These are phyloP conservation scores for Tagetes erecta DNA, from an alignment of 129 eudicot genomes.

Conservation along the genomic window DNA sequence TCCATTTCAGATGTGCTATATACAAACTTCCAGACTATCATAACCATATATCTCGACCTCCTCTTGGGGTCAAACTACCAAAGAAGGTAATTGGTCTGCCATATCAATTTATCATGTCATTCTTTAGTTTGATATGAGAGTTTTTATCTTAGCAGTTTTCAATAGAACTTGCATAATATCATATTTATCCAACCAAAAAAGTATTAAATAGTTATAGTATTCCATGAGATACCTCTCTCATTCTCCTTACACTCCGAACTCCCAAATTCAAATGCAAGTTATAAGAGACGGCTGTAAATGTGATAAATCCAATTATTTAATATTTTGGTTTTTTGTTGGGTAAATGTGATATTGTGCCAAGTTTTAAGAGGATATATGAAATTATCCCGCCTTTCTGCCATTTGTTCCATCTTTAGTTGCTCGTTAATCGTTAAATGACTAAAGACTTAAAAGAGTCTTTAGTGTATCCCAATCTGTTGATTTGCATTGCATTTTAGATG, in stretches of 20 bases:
- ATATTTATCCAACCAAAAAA: not conserved
- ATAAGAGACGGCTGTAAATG: not conserved
- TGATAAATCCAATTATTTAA: not conserved
- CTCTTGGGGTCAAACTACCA: constrained; percentile 71
- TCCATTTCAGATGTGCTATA: constrained; percentile 74
- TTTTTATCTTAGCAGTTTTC: too few species aligned
- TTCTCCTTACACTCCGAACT: not conserved
- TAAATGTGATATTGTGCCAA: not conserved
- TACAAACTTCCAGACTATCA: constrained; percentile 81
- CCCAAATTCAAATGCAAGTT: not conserved
- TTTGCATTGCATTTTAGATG: not conserved
- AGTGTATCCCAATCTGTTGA: not conserved
- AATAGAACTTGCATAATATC: not conserved
- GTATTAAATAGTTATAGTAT: not conserved
- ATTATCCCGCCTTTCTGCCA: not conserved
- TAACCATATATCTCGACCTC: constrained; percentile 69
- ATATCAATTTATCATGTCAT: not conserved
- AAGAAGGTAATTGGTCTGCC: constrained; percentile 53
- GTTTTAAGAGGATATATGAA: not conserved
- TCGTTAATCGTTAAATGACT: too few species aligned
- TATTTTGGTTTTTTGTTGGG: not conserved
- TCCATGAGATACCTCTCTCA: not conserved
- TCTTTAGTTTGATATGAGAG: too few species aligned
- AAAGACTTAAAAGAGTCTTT: too few species aligned
- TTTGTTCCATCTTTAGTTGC: not conserved